These are phyloP conservation scores for Trichoderma polysporum DNA, from an alignment of 2,329 filamentous ascomycete genomes.

Conservation along the genomic window DNA sequence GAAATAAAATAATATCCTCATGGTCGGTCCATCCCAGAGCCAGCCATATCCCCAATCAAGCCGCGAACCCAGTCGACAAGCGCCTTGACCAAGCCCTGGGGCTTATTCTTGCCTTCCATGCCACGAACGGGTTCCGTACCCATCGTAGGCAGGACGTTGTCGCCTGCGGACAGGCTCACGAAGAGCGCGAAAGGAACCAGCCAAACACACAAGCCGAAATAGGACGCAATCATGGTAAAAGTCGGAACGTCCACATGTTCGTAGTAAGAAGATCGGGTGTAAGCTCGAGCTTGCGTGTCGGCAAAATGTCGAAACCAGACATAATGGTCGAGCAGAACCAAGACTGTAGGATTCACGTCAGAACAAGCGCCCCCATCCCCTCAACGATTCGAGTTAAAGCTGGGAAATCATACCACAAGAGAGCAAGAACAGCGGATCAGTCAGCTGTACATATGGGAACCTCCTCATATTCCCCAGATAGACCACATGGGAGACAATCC, in stretches of 20 bases:
- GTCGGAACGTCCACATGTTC: conserved; percentile 66
- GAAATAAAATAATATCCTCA: not conserved
- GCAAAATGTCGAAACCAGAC: conserved; percentile 96
- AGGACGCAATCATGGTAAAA: conserved; percentile 93
- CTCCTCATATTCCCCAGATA: conserved; percentile 83
- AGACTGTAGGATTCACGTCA: conserved; percentile 45
- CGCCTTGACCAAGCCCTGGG: conserved; percentile 66
- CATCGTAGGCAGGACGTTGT: conserved; percentile 93
- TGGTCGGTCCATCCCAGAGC: conserved; percentile 28
- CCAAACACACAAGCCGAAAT: conserved; percentile 96
- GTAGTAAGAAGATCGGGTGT: conserved; percentile 61
- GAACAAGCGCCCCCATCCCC: not conserved
- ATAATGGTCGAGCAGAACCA: conserved; percentile 89
- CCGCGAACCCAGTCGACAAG: conserved; percentile 59
- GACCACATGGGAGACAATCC: conserved; percentile 76
- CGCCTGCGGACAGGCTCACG: conserved; percentile 87
- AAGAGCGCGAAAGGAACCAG: conserved; percentile 93
- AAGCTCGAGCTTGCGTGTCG: conserved; percentile 55
- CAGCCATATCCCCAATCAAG: conserved; percentile 48
- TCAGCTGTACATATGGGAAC: conserved; percentile 77
- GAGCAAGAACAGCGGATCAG: conserved; percentile 79
- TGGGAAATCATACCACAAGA: conserved; percentile 68
- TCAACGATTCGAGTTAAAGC: not conserved
- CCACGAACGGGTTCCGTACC: conserved; percentile 60
- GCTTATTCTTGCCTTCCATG: conserved; percentile 48